A percentile compares a stretch with the other conserved stretches of the same genome.
Conservation (phyloP, 139 green algal species). For the Chlorella sp. region DNA sequence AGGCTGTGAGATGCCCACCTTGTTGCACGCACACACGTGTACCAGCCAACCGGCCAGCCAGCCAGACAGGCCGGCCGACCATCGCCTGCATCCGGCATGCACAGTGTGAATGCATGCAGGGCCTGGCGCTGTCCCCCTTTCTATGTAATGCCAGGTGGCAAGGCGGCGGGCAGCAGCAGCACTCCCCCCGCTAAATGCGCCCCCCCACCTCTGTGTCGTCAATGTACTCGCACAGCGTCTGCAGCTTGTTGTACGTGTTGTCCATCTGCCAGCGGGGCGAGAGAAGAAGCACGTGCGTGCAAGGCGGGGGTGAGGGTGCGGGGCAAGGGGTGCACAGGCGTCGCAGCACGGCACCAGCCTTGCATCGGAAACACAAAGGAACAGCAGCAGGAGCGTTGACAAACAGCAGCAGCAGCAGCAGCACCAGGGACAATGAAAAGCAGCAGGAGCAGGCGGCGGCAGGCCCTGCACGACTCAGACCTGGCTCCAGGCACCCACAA, state of each 20-base stretch:
- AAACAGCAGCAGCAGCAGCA: background rate
- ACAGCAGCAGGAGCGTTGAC: background rate
- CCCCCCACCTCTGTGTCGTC: conserved; percentile 71
- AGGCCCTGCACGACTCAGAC: background rate
- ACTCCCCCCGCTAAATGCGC: background rate
- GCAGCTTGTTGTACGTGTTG: conserved; percentile 78
- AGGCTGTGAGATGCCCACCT: background rate
- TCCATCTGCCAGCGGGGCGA: conserved; percentile 57
- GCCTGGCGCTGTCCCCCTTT: too few species aligned
- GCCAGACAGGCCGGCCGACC: background rate
- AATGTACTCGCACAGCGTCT: conserved; percentile 92
- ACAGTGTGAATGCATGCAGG: background rate
- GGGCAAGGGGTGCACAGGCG: too few species aligned
- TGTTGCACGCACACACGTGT: background rate
- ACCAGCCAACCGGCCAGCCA: background rate
- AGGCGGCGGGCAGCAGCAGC: too few species aligned
- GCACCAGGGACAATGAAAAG: background rate
- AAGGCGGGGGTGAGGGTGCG: too few species aligned
- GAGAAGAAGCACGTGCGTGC: background rate
- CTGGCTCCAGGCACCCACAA: too few species aligned
- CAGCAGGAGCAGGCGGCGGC: background rate
- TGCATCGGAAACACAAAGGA: background rate
- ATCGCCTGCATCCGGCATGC: background rate
- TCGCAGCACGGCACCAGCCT: background rate
- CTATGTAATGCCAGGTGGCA: too few species aligned